A percentile compares a stretch with the other conserved stretches of the same genome.
Evolutionary conservation across 805 yeast genomes (phyloP).

Genomic region (Metschnikowia picachoensis): DNA sequence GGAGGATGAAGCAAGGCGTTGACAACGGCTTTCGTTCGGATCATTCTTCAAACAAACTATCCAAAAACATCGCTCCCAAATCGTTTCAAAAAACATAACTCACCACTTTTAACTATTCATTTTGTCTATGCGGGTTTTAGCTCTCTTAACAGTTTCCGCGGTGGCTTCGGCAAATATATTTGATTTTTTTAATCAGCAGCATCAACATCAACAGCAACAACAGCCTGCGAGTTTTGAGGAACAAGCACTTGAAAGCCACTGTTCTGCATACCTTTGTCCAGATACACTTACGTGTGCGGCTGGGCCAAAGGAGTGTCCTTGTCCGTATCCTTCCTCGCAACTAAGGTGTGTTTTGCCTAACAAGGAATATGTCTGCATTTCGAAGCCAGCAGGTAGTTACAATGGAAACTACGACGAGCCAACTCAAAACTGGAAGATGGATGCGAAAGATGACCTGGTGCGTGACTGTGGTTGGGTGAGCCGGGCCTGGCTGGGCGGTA

Average conservation of each 20-base stretch:
- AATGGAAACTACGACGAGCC: constrained; percentile 32
- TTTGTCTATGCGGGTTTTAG: neutral
- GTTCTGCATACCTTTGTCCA: constrained; percentile 72
- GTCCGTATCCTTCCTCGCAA: constrained; percentile 85
- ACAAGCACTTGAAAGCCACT: constrained; percentile 40
- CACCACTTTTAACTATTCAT: neutral
- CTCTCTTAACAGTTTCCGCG: constrained; percentile 4
- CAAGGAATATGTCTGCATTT: constrained; percentile 70
- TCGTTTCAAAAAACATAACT: neutral
- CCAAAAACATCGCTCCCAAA: no score
- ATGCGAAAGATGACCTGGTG: constrained; percentile 45
- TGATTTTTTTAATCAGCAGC: constrained; percentile 27
- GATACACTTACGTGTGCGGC: constrained; percentile 79
- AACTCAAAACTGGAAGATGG: constrained; percentile 47
- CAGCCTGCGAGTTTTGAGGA: constrained; percentile 30
- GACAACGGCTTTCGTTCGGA: no score
- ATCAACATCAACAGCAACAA: constrained; percentile 2
- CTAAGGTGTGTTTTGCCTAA: constrained; percentile 75
- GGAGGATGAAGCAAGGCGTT: neutral
- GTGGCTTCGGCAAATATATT: constrained; percentile 30
- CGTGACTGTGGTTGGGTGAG: constrained; percentile 86
- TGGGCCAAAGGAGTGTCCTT: constrained; percentile 72
- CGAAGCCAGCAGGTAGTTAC: constrained; percentile 60
- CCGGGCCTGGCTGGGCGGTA: constrained; percentile 24
- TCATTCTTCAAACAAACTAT: no score